Base-by-base conservation (phyloP, 805 yeast species). In the Nakazawaea sp. region DNA sequence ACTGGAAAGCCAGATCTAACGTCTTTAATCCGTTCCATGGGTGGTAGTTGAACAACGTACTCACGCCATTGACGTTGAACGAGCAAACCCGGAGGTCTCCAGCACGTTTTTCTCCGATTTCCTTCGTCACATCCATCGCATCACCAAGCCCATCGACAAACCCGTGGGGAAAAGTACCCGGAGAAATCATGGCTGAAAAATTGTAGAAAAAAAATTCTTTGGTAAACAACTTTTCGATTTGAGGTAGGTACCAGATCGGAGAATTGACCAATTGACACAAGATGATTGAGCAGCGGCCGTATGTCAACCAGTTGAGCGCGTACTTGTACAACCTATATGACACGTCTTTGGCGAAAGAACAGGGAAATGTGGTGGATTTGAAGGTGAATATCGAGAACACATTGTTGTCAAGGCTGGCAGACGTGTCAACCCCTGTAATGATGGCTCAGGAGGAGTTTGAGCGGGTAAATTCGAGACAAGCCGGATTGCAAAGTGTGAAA, bases 41-140 rank as follows among this genome's bases (percentile, higher is more conserved):
- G 43, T 78, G 74, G 53, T 85, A 86, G 48, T 84, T 81, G 53
- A 81, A 75, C 20, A 90, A 61, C 0, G 96, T 88, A 35, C 86
- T 75, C 36, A 78, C 57, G 0, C 96, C 96, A 50, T 88, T 90
- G 32, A 87, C 82, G 56, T 88, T 90, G 68, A 87, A 90, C 0
- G 92, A 34, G 13, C 38, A 39, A 15, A 39, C 18, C 9, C 42
- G 23, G 3, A 38, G 31, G 5, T 28, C 24, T 21, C 17, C 19
- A n/a, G n/a, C n/a, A n/a, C n/a, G 19, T 19, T 11, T 18, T 17
- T 21, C 7, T 19, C 10, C 15, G 21, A 19, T 7, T 9, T 13
- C n/a, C 11, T 30, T 13, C 17, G 13, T 32, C n/a, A n/a, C n/a
- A n/a, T n/a, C n/a, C 2, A 20, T 10, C 10, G 13, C 12, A 5